A percentile compares a stretch with the other conserved stretches of the same genome.
Evolutionary conservation across 768 basidiomycete genomes (phyloP).

Genomic region (Termitomyces sp.): DNA sequence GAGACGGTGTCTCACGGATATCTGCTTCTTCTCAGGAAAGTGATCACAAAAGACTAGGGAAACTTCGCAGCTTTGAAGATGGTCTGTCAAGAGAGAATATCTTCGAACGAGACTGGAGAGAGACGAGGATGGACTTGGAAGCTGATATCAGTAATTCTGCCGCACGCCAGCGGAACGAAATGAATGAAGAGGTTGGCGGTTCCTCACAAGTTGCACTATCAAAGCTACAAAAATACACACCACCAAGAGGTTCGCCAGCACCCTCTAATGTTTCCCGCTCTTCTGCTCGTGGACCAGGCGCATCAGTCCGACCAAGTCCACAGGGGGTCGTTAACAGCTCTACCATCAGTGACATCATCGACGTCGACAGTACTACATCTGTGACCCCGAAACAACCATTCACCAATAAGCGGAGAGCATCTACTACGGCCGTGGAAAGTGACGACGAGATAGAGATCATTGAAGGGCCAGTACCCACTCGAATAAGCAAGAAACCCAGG

Average conservation of each 20-base stretch:
- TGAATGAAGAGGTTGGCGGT: conserved; percentile 17
- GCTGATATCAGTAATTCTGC: conserved; percentile 18
- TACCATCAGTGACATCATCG: conserved; percentile 36
- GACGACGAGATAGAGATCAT: conserved; percentile 55
- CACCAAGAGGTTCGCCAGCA: conserved; percentile 34
- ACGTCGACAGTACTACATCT: conserved; percentile 33
- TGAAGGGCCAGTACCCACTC: conserved; percentile 34
- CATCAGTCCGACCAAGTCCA: conserved; percentile 53
- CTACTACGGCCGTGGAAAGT: conserved; percentile 24
- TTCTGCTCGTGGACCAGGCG: conserved; percentile 43
- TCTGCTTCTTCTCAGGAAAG: conserved; percentile 19
- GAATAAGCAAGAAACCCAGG: conserved; percentile 26
- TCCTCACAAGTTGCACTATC: conserved; percentile 8
- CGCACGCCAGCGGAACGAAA: conserved; percentile 17
- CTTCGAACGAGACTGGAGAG: conserved; percentile 74
- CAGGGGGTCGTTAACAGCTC: conserved; percentile 33
- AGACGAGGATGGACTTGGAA: conserved; percentile 50
- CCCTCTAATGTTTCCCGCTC: conserved; percentile 37
- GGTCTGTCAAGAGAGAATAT: conserved; percentile 55
- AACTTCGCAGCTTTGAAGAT: conserved; percentile 61
- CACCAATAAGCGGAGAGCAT: conserved; percentile 47
- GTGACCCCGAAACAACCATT: conserved; percentile 17
- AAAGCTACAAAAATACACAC: conserved; percentile 19
- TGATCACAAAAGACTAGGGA: conserved; percentile 33
- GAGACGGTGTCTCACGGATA: conserved; percentile 43